A percentile compares a stretch with the other conserved stretches of the same genome.
Evolutionary conservation across 345 rosid species (phyloP).

Genomic region (Kernera saxatilis): DNA sequence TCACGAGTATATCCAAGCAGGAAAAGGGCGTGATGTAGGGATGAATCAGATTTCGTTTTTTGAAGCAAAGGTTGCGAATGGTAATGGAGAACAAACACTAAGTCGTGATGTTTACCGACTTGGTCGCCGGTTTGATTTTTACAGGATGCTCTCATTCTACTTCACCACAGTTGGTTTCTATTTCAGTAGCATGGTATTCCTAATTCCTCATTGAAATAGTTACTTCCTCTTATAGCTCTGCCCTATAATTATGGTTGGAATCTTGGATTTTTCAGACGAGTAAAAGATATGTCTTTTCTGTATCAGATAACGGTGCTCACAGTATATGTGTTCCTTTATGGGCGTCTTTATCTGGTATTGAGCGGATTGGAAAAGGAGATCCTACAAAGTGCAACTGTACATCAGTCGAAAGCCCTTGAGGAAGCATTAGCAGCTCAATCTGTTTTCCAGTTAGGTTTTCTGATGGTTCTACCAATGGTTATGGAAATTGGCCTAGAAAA

Average conservation of each 20-base stretch:
- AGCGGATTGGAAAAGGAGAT: conserved; percentile 79
- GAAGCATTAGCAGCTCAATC: conserved; percentile 80
- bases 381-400: conserved; percentile 46
- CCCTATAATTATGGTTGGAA: neutral
- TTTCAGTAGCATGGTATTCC: conserved; percentile 87
- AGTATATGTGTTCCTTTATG: conserved; percentile 85
- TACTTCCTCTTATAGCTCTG: neutral
- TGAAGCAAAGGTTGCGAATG: conserved; percentile 96
- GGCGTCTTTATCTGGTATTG: conserved; percentile 85
- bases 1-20: conserved; percentile 96
- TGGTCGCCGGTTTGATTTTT: conserved; percentile 88
- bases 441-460: conserved; percentile 76
- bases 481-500: conserved; percentile 96
- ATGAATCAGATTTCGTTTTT: conserved; percentile 89
- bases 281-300: neutral
- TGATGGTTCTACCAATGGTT: conserved; percentile 85
- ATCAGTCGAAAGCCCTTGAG: conserved; percentile 76
- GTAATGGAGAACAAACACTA: conserved; percentile 98
- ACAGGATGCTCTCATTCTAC: conserved; percentile 96
- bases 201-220: neutral
- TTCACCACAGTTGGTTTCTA: conserved; percentile 97
- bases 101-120: conserved; percentile 96
- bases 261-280: neutral
- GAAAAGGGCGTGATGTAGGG: conserved; percentile 96
- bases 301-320: conserved; percentile 79